These are phyloP conservation scores for Rhododendron mucronatum DNA, from an alignment of 148 eudicot species.

Conservation along the genomic window DNA sequence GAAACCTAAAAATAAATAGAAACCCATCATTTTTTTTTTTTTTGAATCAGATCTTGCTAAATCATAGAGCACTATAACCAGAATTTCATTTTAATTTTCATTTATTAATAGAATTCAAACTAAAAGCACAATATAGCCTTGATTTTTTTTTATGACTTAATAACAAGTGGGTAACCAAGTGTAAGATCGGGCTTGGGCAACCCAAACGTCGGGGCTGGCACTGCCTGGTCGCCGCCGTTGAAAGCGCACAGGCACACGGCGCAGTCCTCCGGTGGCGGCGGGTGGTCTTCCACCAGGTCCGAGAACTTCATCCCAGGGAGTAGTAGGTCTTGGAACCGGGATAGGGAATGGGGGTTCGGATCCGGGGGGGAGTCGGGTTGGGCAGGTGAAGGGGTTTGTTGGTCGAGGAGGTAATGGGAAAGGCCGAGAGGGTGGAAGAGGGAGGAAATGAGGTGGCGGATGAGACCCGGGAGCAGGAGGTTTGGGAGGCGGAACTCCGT, in stretches of 20 bases:
- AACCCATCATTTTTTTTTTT: too few relatives aligned
- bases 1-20: too few relatives aligned
- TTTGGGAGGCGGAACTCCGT: constrained; percentile 54
- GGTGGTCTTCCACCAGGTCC: constrained; percentile 26
- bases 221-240: constrained; percentile 34
- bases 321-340: constrained; percentile 46
- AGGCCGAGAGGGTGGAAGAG: constrained; percentile 38
- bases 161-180: too few relatives aligned
- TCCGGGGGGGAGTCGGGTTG: constrained; percentile 13
- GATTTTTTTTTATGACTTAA: too few relatives aligned
- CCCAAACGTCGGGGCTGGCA: too few relatives aligned
- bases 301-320: constrained; percentile 64
- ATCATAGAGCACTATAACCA: too few relatives aligned
- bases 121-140: too few relatives aligned
- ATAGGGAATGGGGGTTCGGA: constrained; percentile 34
- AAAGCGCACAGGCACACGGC: constrained; percentile 68
- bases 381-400: constrained; percentile 30
- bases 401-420: constrained; percentile 47
- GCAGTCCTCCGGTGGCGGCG: constrained; percentile 45
- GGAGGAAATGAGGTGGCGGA: constrained; percentile 11
- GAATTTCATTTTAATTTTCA: too few relatives aligned
- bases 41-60: too few relatives aligned
- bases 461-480: constrained; percentile 26
- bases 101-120: too few relatives aligned
- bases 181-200: too few relatives aligned